Base-by-base conservation (phyloP, 305 asterid species). In the Rubia tinctorum region DNA sequence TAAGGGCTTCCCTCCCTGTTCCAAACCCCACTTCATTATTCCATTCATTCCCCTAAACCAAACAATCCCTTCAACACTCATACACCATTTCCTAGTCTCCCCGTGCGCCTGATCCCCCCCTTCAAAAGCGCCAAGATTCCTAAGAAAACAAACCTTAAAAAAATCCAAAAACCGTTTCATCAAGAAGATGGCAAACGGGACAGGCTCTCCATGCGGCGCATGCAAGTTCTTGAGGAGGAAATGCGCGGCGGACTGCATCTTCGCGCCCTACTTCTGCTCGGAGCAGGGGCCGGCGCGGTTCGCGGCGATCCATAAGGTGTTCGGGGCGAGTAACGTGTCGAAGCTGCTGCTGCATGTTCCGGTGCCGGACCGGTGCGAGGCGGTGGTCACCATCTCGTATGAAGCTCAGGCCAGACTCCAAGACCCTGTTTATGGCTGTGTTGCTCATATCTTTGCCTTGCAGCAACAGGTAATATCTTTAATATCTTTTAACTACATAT, bases 341-440 rank as follows among this genome's bases (percentile, higher is more conserved):
- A 91, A 91, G 66, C 73, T 91, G 58, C 71, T 91, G 66, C 76
- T 81, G 60, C 96, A 89, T 72, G 84, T 89, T 17, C 96, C 97
- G 2, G 89, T 78, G 17, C 80, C 82, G 20, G 90, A 91, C 34
- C 86, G 97, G 2, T 82, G 87, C 13, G 97, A 89, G 69, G 93
- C 95, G 8, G 95, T 89, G 27, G 91, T 89, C 53, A 89, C 97
- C 71, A 87, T 91, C 39, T 84, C 90, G 27, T 91, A 87, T 73
- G 97, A 91, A 80, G 97, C 97, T 83, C 97, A 89, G 65, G 95
- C 97, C 10, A 75, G 97, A 62, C 80, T 89, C 34, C 71, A 80
- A n/a, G 97, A 91, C 70, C 97, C 97, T 0, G 95, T 89, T 43
- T 89, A 87, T 72, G 97, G 97, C 34, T 87, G 91, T 58, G 97